phyloP scores from a whole-genome alignment of 495 filamentous ascomycete genomes.

The Delitschia confertaspora region DNA sequence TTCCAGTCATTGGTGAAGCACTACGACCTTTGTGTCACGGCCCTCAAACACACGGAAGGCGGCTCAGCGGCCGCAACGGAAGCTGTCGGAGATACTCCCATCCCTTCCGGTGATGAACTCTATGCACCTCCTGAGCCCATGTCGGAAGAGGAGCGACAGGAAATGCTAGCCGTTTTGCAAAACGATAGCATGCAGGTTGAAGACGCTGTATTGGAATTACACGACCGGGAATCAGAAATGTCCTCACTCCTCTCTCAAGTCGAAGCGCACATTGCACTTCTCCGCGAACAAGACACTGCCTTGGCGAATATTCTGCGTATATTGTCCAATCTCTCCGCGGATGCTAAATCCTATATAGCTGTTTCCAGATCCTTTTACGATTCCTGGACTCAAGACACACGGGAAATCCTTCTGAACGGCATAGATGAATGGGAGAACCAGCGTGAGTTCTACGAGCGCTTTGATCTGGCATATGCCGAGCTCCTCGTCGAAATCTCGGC shows the following conservation, averaged over 20 bases:
- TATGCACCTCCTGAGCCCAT: conserved; percentile 59
- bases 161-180: conserved; percentile 74
- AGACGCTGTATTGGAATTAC: conserved; percentile 78
- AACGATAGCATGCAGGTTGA: conserved; percentile 82
- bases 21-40: conserved; percentile 89
- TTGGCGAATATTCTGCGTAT: conserved; percentile 6
- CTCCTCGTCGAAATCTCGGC: conserved; percentile 75
- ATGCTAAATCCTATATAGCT: conserved; percentile 57
- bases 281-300: conserved; percentile 37
- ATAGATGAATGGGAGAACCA: conserved; percentile 52
- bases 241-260: conserved; percentile 55
- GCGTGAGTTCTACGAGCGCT: conserved; percentile 70
- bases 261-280: conserved; percentile 50
- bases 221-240: conserved; percentile 66
- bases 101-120: conserved; percentile 31
- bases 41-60: conserved; percentile 86
- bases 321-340: conserved; percentile 46
- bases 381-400: conserved; percentile 69
- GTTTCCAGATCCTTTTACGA: conserved; percentile 61
- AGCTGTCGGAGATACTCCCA: conserved; percentile 40
- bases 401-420: conserved; percentile 25
- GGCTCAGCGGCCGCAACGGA: conserved; percentile 60
- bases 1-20: conserved; percentile 79
- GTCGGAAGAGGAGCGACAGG: conserved; percentile 62
- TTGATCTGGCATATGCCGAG: conserved; percentile 71